phyloP scores from a whole-genome alignment of 805 yeast genomes.

The Starmerella ratchasimensis region DNA sequence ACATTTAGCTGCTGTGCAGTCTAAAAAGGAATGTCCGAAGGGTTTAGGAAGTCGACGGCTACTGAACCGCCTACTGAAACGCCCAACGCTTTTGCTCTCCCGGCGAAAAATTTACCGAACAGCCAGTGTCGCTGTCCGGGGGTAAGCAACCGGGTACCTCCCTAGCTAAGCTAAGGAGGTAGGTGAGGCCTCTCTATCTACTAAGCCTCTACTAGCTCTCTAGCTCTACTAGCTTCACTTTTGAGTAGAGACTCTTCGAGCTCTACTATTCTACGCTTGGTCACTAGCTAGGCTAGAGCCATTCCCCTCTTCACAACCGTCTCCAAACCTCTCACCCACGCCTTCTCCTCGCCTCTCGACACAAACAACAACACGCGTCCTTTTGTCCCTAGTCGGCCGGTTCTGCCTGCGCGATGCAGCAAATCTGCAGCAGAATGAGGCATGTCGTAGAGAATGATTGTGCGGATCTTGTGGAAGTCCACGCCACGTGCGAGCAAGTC shows the following conservation, averaged over 20 bases:
- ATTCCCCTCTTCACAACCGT: conserved; percentile 41
- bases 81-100: conserved; percentile 11
- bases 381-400: conserved; percentile 79
- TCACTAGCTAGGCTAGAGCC: conserved; percentile 19
- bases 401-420: conserved; percentile 85
- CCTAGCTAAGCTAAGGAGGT: neutral
- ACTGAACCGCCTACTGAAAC: conserved; percentile 10
- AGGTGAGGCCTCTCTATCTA: too few species aligned
- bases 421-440: conserved; percentile 77
- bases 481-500: conserved; percentile 84
- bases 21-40: conserved; percentile 7
- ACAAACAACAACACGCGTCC: conserved; percentile 80
- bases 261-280: too few species aligned
- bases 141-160: conserved; percentile 9
- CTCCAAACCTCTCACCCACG: conserved; percentile 74
- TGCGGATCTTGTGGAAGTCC: conserved; percentile 68
- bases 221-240: neutral
- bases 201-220: too few species aligned
- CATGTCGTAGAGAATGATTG: conserved; percentile 70
- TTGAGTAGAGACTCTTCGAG: neutral
- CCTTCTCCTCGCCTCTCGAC: conserved; percentile 48
- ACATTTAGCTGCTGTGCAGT: too few species aligned
- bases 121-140: conserved; percentile 11
- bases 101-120: conserved; percentile 12
- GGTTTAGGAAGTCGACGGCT: conserved; percentile 7